These are phyloP conservation scores for Tripidium arundinaceum DNA, from an alignment of 202 grass and related monocot species.

Conservation along the genomic window DNA sequence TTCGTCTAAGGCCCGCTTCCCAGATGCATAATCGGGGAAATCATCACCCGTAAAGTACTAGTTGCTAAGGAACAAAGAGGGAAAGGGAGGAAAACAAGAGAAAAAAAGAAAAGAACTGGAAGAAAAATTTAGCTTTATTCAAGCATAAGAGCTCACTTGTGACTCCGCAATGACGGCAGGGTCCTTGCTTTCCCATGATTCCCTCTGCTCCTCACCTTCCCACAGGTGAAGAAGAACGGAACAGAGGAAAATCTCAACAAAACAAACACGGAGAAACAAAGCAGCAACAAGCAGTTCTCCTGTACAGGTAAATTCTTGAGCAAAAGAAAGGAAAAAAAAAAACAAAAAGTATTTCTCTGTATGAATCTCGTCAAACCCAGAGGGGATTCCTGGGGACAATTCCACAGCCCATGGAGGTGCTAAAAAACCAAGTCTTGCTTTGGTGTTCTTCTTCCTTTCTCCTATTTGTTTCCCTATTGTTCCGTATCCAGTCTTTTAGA, in stretches of 20 bases:
- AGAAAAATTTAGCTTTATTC: conserved; percentile 38
- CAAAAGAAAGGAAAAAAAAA: conserved; percentile 40
- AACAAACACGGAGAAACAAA: conserved; percentile 28
- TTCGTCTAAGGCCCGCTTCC: conserved; percentile 32
- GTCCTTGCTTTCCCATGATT: conserved; percentile 95
- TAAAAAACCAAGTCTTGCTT: conserved; percentile 45
- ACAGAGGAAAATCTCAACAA: conserved; percentile 36
- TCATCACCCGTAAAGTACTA: conserved; percentile 18
- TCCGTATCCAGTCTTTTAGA: conserved; percentile 54
- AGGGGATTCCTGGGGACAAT: conserved; percentile 44
- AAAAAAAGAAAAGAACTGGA: conserved; percentile 11
- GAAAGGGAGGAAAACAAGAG: conserved; percentile 30
- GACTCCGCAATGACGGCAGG: conserved; percentile 98
- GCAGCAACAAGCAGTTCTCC: conserved; percentile 34
- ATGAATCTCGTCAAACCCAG: conserved; percentile 50
- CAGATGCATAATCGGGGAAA: conserved; percentile 48
- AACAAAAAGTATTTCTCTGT: conserved; percentile 44
- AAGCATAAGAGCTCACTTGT: conserved; percentile 95
- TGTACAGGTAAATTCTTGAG: conserved; percentile 32
- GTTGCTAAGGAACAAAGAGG: conserved; percentile 24
- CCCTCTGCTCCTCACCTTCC: conserved; percentile 39
- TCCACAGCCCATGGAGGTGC: conserved; percentile 35
- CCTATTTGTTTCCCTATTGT: conserved; percentile 45
- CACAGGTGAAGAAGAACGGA: conserved; percentile 38
- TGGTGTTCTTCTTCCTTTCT: conserved; percentile 46